Conservation (phyloP, 2,329 filamentous ascomycete genomes). For the Dothideomycetes sp. region DNA sequence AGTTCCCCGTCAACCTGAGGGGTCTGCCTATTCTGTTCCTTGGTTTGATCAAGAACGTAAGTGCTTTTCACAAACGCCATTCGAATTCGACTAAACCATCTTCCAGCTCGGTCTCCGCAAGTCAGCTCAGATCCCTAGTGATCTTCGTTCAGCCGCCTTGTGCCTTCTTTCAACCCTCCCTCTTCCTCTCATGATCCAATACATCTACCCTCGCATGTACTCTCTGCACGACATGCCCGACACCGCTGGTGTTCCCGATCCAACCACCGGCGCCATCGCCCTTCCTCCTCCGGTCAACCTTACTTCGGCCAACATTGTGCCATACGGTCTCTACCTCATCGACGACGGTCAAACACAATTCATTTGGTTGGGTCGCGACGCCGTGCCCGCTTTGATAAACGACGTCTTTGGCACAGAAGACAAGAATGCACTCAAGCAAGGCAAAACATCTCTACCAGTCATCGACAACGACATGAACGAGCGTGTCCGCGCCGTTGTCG, state of each 20-base stretch:
- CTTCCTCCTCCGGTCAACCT: constrained; percentile 79
- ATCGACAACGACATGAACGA: constrained; percentile 96
- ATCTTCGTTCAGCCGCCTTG: constrained; percentile 85
- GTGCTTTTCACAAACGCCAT: constrained; percentile 21
- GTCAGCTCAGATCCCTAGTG: constrained; percentile 86
- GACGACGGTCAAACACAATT: constrained; percentile 98
- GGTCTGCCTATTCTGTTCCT: constrained; percentile 85
- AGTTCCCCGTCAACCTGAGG: constrained; percentile 87
- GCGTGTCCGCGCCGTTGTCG: constrained; percentile 76
- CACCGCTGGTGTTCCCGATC: constrained; percentile 75
- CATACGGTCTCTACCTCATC: constrained; percentile 89
- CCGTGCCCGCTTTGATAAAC: constrained; percentile 74
- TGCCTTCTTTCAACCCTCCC: constrained; percentile 91
- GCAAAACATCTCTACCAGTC: constrained; percentile 78
- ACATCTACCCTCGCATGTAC: constrained; percentile 61
- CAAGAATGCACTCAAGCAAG: constrained; percentile 75
- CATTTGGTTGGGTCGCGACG: constrained; percentile 88
- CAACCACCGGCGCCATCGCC: constrained; percentile 77
- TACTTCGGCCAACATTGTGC: constrained; percentile 75
- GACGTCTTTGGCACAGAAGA: constrained; percentile 89
- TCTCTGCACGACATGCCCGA: constrained; percentile 95
- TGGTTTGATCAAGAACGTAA: constrained; percentile 88
- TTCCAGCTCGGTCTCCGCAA: constrained; percentile 66
- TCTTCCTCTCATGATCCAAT: constrained; percentile 81
- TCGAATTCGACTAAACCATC: constrained; percentile 17